A percentile compares a stretch with the other conserved stretches of the same genome.
Conservation (phyloP, 1,284 basidiomycete species). For the Marasmius fiardii region DNA sequence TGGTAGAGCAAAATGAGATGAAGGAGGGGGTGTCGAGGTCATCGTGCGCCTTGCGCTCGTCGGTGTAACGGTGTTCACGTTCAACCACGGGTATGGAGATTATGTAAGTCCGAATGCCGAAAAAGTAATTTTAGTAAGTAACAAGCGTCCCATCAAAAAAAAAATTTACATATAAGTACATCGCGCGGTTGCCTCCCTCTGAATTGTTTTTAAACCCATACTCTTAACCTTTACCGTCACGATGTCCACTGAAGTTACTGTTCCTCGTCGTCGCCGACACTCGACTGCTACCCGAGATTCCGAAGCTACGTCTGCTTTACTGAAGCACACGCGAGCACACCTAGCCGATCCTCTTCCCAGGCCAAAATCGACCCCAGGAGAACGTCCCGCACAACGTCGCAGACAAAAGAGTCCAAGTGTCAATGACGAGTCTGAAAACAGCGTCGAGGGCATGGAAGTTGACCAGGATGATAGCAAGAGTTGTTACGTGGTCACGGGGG, state of each 20-base stretch:
- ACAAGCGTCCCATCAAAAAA: no score
- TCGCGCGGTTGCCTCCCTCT: background rate
- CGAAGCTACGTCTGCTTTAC: slow-evolving; percentile 8
- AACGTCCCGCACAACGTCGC: slow-evolving; percentile 36
- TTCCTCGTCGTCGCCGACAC: slow-evolving; percentile 14
- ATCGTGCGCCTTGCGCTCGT: background rate
- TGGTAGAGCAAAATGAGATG: background rate
- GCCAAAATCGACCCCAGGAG: slow-evolving; percentile 40
- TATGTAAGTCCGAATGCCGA: background rate
- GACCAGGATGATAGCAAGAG: slow-evolving; percentile 15
- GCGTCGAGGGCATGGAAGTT: slow-evolving; percentile 24
- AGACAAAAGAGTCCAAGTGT: slow-evolving; percentile 30
- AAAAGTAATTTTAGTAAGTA: no score
- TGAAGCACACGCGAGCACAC: background rate
- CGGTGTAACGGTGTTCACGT: slow-evolving; percentile 2
- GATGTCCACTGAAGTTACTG: slow-evolving; percentile 6
- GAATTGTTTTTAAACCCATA: background rate
- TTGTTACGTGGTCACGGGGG: slow-evolving; percentile 21
- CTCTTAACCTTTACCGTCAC: background rate
- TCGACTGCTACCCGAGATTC: slow-evolving; percentile 9
- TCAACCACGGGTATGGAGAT: background rate
- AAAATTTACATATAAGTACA: background rate
- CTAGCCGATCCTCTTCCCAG: slow-evolving; percentile 31
- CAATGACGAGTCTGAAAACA: slow-evolving; percentile 30
- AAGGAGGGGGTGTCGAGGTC: slow-evolving; percentile 4